These are phyloP conservation scores for Ormosia semicastrata DNA, from an alignment of 306 rosid species.

Conservation along the genomic window DNA sequence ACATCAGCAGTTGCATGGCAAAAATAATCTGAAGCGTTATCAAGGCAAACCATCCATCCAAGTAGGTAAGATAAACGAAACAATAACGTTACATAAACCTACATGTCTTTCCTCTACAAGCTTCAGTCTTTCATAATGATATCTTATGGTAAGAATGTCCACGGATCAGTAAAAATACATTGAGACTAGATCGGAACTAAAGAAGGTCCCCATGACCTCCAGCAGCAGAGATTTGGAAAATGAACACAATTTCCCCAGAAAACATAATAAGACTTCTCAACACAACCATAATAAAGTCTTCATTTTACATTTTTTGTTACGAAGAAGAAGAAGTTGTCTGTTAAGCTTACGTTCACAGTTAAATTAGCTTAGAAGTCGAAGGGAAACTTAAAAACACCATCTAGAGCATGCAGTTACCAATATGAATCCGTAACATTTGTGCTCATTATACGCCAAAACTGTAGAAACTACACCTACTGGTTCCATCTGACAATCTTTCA, in stretches of 20 bases:
- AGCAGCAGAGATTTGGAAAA: neutral
- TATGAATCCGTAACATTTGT: neutral
- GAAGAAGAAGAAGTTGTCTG: too few relatives aligned
- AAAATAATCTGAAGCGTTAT: neutral
- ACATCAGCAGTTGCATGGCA: too few relatives aligned
- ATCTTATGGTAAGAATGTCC: neutral
- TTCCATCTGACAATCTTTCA: constrained; percentile 6
- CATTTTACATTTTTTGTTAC: neutral
- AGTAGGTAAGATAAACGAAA: neutral
- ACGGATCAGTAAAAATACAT: neutral
- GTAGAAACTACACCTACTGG: neutral
- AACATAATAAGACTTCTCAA: neutral
- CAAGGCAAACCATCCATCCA: neutral
- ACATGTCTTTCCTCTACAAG: too few relatives aligned
- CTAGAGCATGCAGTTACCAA: neutral
- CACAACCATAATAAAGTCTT: constrained; percentile 1
- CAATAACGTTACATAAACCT: too few relatives aligned
- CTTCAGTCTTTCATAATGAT: neutral
- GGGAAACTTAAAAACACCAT: neutral
- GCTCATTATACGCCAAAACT: neutral
- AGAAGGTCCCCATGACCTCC: neutral
- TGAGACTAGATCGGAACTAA: neutral
- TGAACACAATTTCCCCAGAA: neutral
- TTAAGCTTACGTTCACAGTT: neutral
- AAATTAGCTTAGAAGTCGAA: neutral